Evolutionary conservation across 2,329 filamentous ascomycete genomes (phyloP).

Genomic region (Fusarium nanum): DNA sequence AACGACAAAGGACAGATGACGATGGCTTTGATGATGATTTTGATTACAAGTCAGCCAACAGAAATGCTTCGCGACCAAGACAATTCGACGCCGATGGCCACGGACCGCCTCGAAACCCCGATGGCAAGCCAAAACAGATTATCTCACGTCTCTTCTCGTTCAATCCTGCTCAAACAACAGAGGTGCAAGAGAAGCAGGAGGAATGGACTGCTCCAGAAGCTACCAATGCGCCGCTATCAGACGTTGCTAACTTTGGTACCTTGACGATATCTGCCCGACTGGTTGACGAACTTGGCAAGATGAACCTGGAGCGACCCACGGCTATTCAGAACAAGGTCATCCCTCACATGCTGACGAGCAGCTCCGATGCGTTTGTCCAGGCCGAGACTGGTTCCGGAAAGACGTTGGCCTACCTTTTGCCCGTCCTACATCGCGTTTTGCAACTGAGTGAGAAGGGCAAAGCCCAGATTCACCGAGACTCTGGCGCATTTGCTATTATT

Average conservation of each 20-base stretch:
- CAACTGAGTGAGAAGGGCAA: constrained; percentile 72
- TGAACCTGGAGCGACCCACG: constrained; percentile 90
- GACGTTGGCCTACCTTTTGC: constrained; percentile 93
- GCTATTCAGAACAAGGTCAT: constrained; percentile 94
- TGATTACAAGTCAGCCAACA: constrained; percentile 30
- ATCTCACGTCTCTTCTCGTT: constrained; percentile 93
- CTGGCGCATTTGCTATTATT: constrained; percentile 93
- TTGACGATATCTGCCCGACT: constrained; percentile 85
- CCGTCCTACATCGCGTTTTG: constrained; percentile 89
- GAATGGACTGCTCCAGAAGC: constrained; percentile 72
- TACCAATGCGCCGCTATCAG: constrained; percentile 89
- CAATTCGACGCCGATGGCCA: constrained; percentile 32
- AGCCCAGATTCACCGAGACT: constrained; percentile 79
- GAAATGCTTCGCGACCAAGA: constrained; percentile 24
- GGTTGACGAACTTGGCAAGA: constrained; percentile 86
- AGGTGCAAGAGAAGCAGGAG: constrained; percentile 62
- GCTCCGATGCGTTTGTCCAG: constrained; percentile 94
- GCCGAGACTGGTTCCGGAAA: constrained; percentile 98
- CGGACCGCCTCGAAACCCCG: constrained; percentile 35
- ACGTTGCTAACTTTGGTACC: constrained; percentile 87
- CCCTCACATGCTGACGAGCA: constrained; percentile 79
- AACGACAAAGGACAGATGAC: constrained; percentile 57
- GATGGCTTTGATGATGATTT: constrained; percentile 27
- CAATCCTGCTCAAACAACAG: constrained; percentile 80
- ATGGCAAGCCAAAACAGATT: constrained; percentile 64